These are phyloP conservation scores for Exophiala mesophila DNA, from an alignment of 2,329 filamentous ascomycete genomes.

Conservation along the genomic window DNA sequence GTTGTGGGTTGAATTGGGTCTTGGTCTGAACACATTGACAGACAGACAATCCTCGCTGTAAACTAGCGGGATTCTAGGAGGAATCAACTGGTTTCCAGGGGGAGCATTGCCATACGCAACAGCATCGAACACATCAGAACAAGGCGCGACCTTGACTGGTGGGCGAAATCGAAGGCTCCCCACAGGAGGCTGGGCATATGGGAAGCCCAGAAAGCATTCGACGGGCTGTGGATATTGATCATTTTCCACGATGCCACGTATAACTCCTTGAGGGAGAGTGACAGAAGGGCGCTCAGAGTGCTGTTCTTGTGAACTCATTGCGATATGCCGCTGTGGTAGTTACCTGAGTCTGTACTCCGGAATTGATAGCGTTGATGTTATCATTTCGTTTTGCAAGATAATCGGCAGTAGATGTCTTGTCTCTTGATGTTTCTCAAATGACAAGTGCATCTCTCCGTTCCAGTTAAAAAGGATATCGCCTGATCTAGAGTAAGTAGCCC, in stretches of 20 bases:
- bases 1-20: slow-evolving; percentile 26
- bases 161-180: slow-evolving; percentile 10
- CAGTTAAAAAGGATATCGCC: too few relatives aligned
- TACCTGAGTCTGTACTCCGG: too few relatives aligned
- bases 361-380: too few relatives aligned
- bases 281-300: slow-evolving; percentile 2
- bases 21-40: slow-evolving; percentile 25
- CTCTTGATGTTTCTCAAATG: too few relatives aligned
- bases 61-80: slow-evolving; percentile 6
- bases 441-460: too few relatives aligned
- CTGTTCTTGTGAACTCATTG: neutral
- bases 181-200: slow-evolving; percentile 53
- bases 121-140: slow-evolving; percentile 1
- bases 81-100: slow-evolving; percentile 8
- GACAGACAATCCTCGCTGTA: slow-evolving; percentile 26
- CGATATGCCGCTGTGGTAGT: neutral
- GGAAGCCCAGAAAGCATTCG: slow-evolving; percentile 27
- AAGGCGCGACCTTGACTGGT: slow-evolving; percentile 5
- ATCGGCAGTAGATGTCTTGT: too few relatives aligned
- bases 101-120: slow-evolving; percentile 6
- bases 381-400: too few relatives aligned
- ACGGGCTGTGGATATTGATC: slow-evolving; percentile 10
- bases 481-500: too few relatives aligned
- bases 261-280: slow-evolving; percentile 6
- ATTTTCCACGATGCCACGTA: slow-evolving; percentile 4